phyloP scores from a whole-genome alignment of 2,329 filamentous ascomycete genomes.

The Hymenoscyphus linearis region DNA sequence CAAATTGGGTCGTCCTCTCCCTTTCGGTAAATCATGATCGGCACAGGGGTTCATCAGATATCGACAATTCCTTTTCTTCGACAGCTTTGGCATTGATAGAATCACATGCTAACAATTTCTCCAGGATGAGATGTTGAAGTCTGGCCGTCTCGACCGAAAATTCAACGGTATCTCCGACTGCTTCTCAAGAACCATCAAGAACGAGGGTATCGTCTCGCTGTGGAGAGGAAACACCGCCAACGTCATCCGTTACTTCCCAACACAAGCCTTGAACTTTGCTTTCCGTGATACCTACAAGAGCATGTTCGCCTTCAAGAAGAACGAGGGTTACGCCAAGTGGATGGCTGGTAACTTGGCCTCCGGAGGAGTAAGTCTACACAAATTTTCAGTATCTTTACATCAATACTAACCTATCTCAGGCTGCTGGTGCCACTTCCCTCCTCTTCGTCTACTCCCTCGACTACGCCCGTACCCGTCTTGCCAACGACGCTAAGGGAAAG shows the following conservation, averaged over 20 bases:
- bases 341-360: conserved; percentile 99
- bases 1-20: conserved; percentile 19
- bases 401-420: conserved; percentile 40
- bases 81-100: neutral
- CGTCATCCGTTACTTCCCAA: conserved; percentile 99
- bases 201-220: conserved; percentile 90
- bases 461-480: conserved; percentile 99
- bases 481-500: conserved; percentile 99
- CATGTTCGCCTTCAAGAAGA: conserved; percentile 99
- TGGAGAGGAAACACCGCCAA: conserved; percentile 99
- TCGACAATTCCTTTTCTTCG: neutral
- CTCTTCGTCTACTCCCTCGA: conserved; percentile 99
- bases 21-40: neutral
- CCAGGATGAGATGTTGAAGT: conserved; percentile 99
- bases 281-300: conserved; percentile 99
- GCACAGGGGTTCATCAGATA: neutral
- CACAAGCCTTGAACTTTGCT: conserved; percentile 99
- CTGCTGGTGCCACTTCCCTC: conserved; percentile 98
- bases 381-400: neutral
- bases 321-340: conserved; percentile 98
- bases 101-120: conserved; percentile 17
- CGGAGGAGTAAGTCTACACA: conserved; percentile 76
- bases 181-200: conserved; percentile 84
- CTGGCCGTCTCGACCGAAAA: conserved; percentile 95
- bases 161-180: conserved; percentile 92